Evolutionary conservation across 768 basidiomycete genomes (phyloP).

Genomic region (Hydnum rufescens): DNA sequence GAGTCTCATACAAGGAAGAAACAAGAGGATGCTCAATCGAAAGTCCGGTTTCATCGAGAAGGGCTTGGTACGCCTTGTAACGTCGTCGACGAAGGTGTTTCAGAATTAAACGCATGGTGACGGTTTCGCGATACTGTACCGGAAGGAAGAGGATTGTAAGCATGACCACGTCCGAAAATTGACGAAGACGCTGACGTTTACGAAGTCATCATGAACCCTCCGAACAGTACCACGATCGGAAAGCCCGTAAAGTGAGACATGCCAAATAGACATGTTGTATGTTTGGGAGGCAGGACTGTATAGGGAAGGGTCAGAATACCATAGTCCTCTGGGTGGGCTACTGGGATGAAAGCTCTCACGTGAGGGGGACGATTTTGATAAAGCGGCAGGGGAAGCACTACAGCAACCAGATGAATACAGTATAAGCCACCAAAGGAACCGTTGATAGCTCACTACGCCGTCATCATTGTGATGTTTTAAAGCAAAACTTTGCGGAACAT

Average conservation of each 20-base stretch:
- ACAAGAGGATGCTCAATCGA: conserved; percentile 52
- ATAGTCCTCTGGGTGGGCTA: not conserved
- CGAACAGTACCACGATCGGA: conserved; percentile 32
- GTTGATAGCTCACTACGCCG: conserved; percentile 17
- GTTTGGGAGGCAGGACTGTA: conserved; percentile 46
- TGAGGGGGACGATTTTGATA: conserved; percentile 55
- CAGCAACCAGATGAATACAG: not conserved
- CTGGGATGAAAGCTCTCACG: conserved; percentile 26
- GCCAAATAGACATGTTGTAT: conserved; percentile 69
- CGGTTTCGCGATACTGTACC: conserved; percentile 42
- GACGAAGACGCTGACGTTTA: conserved; percentile 31
- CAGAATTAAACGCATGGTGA: conserved; percentile 43
- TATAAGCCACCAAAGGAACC: not conserved
- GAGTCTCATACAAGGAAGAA: conserved; percentile 37
- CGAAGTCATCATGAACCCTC: conserved; percentile 30
- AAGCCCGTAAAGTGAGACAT: conserved; percentile 42
- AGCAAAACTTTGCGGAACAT: conserved; percentile 40
- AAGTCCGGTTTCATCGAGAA: conserved; percentile 34
- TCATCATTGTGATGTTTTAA: conserved; percentile 35
- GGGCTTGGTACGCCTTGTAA: conserved; percentile 39
- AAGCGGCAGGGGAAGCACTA: conserved; percentile 37
- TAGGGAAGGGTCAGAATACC: not conserved
- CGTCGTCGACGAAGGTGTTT: conserved; percentile 64
- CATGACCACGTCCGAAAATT: not conserved
- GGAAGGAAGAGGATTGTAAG: not conserved